Percentiles rank a stretch among this genome's conserved stretches.
Conservation (phyloP, 164 flowering plant genomes). For the Umbellularia californica region DNA sequence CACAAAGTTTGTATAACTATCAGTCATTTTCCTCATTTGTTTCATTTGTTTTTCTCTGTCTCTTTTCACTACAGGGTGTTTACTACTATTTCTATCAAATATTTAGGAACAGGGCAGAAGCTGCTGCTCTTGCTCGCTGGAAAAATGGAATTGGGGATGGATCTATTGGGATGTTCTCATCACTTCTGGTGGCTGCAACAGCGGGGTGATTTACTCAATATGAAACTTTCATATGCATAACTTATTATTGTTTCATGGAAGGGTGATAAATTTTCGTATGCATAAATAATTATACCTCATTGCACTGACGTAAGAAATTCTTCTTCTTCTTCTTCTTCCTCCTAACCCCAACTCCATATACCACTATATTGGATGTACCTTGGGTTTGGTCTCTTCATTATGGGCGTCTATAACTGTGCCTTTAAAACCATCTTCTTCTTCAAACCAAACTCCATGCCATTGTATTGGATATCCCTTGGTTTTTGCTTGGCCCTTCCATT, state of each 20-base stretch:
- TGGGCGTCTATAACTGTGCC: no score
- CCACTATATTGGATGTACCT: no score
- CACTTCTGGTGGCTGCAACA: slow-evolving; percentile 86
- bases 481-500: no score
- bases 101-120: slow-evolving; percentile 84
- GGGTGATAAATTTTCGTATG: slow-evolving; percentile 45
- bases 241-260: slow-evolving; percentile 22
- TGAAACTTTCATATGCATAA: neutral
- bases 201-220: slow-evolving; percentile 57
- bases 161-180: slow-evolving; percentile 90
- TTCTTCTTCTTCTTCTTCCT: neutral
- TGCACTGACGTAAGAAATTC: neutral
- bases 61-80: slow-evolving; percentile 80
- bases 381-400: no score
- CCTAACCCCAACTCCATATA: no score
- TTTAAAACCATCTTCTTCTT: no score
- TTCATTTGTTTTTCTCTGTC: slow-evolving; percentile 20
- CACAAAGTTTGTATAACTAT: neutral
- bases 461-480: neutral
- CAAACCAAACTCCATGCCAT: no score
- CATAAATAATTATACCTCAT: slow-evolving; percentile 4
- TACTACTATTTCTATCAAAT: slow-evolving; percentile 98
- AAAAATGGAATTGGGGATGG: slow-evolving; percentile 91
- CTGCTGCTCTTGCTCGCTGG: slow-evolving; percentile 48
- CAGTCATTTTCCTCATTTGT: slow-evolving; percentile 22